Percentiles rank a stretch among this genome's conserved stretches.
phyloP scores from a whole-genome alignment of 2,329 filamentous ascomycete species.

The Pseudogymnoascus sp. region DNA sequence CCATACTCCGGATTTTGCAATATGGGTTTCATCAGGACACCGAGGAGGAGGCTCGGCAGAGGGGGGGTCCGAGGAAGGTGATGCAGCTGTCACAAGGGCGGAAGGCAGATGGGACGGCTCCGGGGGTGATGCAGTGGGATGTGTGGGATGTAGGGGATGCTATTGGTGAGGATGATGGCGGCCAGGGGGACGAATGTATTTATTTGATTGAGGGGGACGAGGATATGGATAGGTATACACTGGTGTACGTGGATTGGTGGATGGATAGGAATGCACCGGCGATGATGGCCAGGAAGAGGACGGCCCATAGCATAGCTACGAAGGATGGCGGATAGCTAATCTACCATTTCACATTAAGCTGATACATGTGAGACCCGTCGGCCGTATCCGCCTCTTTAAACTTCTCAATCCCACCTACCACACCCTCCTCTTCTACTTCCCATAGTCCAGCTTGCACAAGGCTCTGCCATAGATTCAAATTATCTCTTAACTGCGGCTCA shows the following conservation, averaged over 20 bases:
- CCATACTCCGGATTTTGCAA: neutral
- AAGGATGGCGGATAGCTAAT: neutral
- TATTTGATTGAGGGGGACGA: neutral
- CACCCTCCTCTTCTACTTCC: constrained; percentile 22
- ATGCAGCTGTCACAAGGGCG: neutral
- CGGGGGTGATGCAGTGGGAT: neutral
- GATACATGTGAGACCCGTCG: neutral
- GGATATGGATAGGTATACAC: neutral
- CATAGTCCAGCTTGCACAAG: constrained; percentile 24
- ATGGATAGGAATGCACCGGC: neutral
- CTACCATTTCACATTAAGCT: neutral
- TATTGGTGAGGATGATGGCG: neutral
- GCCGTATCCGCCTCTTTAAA: constrained; percentile 25
- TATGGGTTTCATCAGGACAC: neutral
- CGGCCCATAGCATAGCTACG: neutral
- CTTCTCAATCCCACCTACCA: constrained; percentile 25
- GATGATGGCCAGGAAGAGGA: neutral
- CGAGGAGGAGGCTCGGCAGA: neutral
- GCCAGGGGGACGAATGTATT: neutral
- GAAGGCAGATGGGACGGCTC: neutral
- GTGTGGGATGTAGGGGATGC: neutral
- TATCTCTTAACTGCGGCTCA: constrained; percentile 21
- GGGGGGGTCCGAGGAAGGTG: neutral
- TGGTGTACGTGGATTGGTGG: neutral
- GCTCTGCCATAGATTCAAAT: constrained; percentile 22